These are phyloP conservation scores for Penicillium goetzii DNA, from an alignment of 495 filamentous ascomycete genomes.

Conservation along the genomic window DNA sequence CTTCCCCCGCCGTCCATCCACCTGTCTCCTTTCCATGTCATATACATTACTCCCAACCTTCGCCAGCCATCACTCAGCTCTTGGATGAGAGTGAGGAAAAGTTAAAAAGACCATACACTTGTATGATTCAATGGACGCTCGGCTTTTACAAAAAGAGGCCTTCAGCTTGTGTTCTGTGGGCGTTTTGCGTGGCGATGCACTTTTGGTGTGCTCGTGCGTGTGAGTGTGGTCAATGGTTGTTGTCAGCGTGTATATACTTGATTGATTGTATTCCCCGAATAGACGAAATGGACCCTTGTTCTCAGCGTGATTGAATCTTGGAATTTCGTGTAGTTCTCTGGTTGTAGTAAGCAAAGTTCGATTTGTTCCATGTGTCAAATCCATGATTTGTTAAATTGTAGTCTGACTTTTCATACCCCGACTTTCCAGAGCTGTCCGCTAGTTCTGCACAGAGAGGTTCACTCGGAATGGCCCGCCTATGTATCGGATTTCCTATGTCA, in stretches of 20 bases:
- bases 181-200: slow-evolving; percentile 4
- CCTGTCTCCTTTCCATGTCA: slow-evolving; percentile 7
- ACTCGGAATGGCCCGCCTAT: no score
- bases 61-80: slow-evolving; percentile 8
- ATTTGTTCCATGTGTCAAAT: not conserved
- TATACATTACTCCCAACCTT: slow-evolving; percentile 15
- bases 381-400: not conserved
- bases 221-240: slow-evolving; percentile 15
- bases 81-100: slow-evolving; percentile 19
- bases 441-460: no score
- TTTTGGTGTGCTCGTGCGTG: slow-evolving; percentile 12
- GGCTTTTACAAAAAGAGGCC: not conserved
- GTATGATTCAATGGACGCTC: slow-evolving; percentile 3
- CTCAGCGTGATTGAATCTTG: slow-evolving; percentile 1
- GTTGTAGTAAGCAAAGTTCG: not conserved
- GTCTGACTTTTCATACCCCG: no score
- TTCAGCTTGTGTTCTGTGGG: slow-evolving; percentile 11
- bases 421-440: not conserved
- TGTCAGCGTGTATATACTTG: slow-evolving; percentile 41
- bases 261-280: slow-evolving; percentile 33
- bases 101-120: slow-evolving; percentile 14
- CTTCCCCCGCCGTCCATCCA: slow-evolving; percentile 10
- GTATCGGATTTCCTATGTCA: no score
- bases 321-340: not conserved
- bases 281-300: slow-evolving; percentile 41